Evolutionary conservation across 345 rosid species (phyloP), one percentile per base, ranked within the genome.

Genomic region (Euclidium syriacum): DNA sequence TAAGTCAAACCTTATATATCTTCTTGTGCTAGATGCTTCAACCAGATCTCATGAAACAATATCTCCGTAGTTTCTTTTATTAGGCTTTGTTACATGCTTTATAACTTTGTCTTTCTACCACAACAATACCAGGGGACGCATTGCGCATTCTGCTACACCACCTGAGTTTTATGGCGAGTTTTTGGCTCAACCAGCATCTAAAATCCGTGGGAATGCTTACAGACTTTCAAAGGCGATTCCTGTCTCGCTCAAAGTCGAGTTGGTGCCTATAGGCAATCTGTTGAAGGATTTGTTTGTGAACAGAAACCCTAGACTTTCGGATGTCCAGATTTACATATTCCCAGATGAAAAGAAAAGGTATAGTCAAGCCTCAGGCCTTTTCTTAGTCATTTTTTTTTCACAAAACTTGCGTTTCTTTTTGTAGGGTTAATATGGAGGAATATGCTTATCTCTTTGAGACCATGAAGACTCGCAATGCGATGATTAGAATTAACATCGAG

Each of bases 301-400:
- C 47, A 69, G 68, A 57, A 56, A 23, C 22, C 81, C 88, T 50
- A 71, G 77, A 44, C 71, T 83, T 30, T 36, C n/a, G 12, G 92
- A 87, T 64, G 62, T 82, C 43, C 82, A 82, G 33, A 67, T 90
- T 16, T 87, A 80, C 64, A 69, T 90, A 71, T 77, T 67, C 71
- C 87, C 85, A 18, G 67, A 66, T 47, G 70, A 64, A 25, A 72
- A 57, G 68, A 73, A 65, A 54, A 83, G 88, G 94, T 85, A 58
- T n/a, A n/a, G 29, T 51, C 36, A 51, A 50, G 47, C 19, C 30
- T 15, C n/a, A n/a, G n/a, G n/a, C 46, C 51, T 3, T 50, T 24
- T 32, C n/a, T n/a, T n/a, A n/a, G n/a, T n/a, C n/a, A n/a, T 18
- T 64, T 16, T 48, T 42, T n/a, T n/a, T n/a, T 56, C 40, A 17